phyloP scores from a whole-genome alignment of 108 stramenopile species.

The Cylindrotheca closterium region DNA sequence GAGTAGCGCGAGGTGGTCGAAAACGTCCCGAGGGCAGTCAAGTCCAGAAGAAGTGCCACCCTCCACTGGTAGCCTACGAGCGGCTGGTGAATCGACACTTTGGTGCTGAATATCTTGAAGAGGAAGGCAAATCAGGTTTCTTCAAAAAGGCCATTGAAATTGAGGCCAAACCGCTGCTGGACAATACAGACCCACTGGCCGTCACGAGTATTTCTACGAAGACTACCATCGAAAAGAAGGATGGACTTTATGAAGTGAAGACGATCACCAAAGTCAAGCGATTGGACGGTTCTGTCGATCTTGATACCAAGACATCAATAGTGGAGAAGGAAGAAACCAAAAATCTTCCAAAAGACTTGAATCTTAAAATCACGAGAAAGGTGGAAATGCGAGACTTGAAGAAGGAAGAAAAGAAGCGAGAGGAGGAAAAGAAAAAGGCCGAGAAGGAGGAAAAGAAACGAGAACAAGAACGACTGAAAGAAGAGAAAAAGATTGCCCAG shows the following conservation, averaged over 20 bases:
- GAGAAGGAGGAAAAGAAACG: neutral
- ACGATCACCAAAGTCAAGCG: conserved; percentile 15
- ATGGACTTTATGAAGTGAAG: conserved; percentile 7
- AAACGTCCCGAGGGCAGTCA: neutral
- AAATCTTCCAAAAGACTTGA: neutral
- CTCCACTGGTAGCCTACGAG: conserved; percentile 1
- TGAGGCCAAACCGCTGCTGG: conserved; percentile 9
- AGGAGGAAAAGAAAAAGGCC: neutral
- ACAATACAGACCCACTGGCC: neutral
- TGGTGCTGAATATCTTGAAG: conserved; percentile 8
- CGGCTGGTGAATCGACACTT: conserved; percentile 9
- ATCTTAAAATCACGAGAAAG: conserved; percentile 6
- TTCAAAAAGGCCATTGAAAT: neutral
- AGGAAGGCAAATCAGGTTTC: neutral
- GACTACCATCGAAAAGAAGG: conserved; percentile 9
- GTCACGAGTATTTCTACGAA: conserved; percentile 14
- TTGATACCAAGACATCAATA: conserved; percentile 1
- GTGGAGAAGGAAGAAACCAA: conserved; percentile 18
- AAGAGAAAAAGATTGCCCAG: neutral
- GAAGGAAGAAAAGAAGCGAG: neutral
- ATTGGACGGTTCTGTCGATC: conserved; percentile 9
- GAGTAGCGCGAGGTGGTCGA: neutral
- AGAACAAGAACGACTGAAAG: neutral
- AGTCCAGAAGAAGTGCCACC: neutral
- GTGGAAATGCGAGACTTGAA: conserved; percentile 2